A percentile compares a stretch with the other conserved stretches of the same genome.
phyloP scores from a whole-genome alignment of 2,329 filamentous ascomycete species.

The Botrytis byssoidea region DNA sequence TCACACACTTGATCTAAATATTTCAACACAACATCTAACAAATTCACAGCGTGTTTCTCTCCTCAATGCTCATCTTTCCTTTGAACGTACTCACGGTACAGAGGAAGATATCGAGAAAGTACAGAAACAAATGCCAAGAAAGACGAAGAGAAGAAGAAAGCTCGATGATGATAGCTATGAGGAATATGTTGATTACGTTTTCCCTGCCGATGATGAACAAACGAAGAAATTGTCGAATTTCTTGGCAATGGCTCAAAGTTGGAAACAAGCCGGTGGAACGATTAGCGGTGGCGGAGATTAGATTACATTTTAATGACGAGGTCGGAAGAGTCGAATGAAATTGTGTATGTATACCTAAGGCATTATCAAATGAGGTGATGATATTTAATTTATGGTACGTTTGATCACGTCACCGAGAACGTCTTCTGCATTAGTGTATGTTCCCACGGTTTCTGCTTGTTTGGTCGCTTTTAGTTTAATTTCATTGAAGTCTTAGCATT shows the following conservation, averaged over 20 bases:
- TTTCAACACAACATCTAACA: conserved; percentile 37
- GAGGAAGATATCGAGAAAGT: conserved; percentile 75
- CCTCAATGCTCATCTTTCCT: conserved; percentile 87
- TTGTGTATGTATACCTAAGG: conserved; percentile 11
- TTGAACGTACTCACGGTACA: conserved; percentile 82
- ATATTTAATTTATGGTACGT: not conserved
- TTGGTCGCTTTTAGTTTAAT: not conserved
- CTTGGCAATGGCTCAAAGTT: conserved; percentile 80
- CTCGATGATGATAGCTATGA: conserved; percentile 91
- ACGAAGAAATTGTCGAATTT: conserved; percentile 80
- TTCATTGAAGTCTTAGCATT: not conserved
- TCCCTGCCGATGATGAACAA: conserved; percentile 90
- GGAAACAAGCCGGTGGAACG: conserved; percentile 44
- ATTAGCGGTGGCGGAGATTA: conserved; percentile 17
- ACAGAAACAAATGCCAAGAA: conserved; percentile 88
- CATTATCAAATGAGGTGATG: not conserved
- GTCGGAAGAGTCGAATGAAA: not conserved
- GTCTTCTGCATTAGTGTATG: not conserved
- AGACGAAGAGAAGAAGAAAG: conserved; percentile 88
- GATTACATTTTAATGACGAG: not conserved
- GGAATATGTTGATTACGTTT: conserved; percentile 96
- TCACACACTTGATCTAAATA: conserved; percentile 11
- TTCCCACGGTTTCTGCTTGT: not conserved
- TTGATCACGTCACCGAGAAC: not conserved
- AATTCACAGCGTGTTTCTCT: conserved; percentile 68